Percentiles rank a stretch among this genome's conserved stretches.
Evolutionary conservation across 2,329 filamentous ascomycete species (phyloP).

Genomic region (Blastomyces emzantsi): DNA sequence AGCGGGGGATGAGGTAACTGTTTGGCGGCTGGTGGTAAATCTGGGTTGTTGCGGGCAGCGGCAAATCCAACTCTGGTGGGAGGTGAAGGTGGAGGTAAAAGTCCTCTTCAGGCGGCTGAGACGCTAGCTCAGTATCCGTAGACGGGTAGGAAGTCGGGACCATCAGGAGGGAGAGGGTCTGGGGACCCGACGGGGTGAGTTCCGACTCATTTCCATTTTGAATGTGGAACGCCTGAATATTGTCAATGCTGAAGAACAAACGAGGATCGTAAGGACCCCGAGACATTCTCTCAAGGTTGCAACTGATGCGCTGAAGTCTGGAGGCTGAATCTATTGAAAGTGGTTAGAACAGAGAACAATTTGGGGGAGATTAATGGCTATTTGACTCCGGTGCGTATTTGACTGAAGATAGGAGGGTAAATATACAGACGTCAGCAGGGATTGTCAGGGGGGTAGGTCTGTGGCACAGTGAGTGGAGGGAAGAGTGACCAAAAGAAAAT

Average conservation of each 20-base stretch:
- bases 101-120: conserved; percentile 62
- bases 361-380: background rate
- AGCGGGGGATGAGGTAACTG: conserved; percentile 90
- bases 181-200: conserved; percentile 75
- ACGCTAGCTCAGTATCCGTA: conserved; percentile 48
- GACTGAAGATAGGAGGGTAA: background rate
- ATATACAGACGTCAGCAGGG: background rate
- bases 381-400: background rate
- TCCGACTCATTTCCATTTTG: conserved; percentile 75
- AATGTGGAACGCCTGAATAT: conserved; percentile 86
- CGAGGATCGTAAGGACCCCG: conserved; percentile 26
- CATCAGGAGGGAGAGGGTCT: conserved; percentile 91
- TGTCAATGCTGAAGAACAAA: conserved; percentile 50
- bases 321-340: background rate
- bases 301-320: background rate
- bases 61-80: conserved; percentile 86
- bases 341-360: background rate
- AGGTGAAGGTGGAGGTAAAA: conserved; percentile 96
- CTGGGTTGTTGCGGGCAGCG: conserved; percentile 88
- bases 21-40: conserved; percentile 92
- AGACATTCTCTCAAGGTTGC: conserved; percentile 10
- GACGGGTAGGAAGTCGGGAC: conserved; percentile 77
- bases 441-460: background rate
- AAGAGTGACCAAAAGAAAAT: background rate
- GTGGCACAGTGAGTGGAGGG: background rate